Percentiles rank a stretch among this genome's conserved stretches.
phyloP scores from a whole-genome alignment of 768 basidiomycete genomes.

The Suillus subaureus region DNA sequence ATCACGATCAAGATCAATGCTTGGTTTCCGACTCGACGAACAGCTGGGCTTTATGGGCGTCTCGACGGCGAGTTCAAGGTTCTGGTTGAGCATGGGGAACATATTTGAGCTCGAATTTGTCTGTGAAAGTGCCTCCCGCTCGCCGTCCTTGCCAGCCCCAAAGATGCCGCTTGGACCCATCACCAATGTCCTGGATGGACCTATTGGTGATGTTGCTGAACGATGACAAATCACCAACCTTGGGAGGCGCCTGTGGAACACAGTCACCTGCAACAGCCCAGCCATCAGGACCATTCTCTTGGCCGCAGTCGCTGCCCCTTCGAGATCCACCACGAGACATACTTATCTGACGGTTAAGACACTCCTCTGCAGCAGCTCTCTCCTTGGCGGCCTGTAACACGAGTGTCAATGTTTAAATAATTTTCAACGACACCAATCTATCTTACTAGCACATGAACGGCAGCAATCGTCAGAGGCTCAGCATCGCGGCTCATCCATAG shows the following conservation, averaged over 20 bases:
- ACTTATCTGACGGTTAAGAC: slow-evolving; percentile 59
- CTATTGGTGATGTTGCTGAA: slow-evolving; percentile 87
- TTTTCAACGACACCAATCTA: slow-evolving; percentile 8
- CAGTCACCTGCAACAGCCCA: slow-evolving; percentile 60
- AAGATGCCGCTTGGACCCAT: slow-evolving; percentile 90
- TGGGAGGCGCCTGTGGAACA: slow-evolving; percentile 58
- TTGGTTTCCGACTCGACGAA: slow-evolving; percentile 51
- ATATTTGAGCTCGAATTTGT: slow-evolving; percentile 83
- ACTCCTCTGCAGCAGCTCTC: slow-evolving; percentile 65
- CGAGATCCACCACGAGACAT: slow-evolving; percentile 74
- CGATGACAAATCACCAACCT: slow-evolving; percentile 83
- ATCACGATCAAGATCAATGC: slow-evolving; percentile 49
- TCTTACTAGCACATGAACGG: slow-evolving; percentile 82
- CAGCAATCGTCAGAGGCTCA: slow-evolving; percentile 86
- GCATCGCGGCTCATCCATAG: slow-evolving; percentile 81
- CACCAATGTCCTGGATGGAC: slow-evolving; percentile 70
- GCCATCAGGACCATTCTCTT: slow-evolving; percentile 75
- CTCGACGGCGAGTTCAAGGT: slow-evolving; percentile 57
- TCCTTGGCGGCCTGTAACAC: slow-evolving; percentile 74
- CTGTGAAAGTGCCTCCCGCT: slow-evolving; percentile 76
- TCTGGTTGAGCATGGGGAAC: slow-evolving; percentile 82
- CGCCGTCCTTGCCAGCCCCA: slow-evolving; percentile 57
- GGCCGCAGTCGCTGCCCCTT: slow-evolving; percentile 61
- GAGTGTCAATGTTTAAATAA: slow-evolving; percentile 7
- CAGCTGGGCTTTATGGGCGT: slow-evolving; percentile 52